Percentiles rank a stretch among this genome's conserved stretches.
phyloP scores from a whole-genome alignment of 2,329 filamentous ascomycete species.

The Alternaria hordeiaustralica region DNA sequence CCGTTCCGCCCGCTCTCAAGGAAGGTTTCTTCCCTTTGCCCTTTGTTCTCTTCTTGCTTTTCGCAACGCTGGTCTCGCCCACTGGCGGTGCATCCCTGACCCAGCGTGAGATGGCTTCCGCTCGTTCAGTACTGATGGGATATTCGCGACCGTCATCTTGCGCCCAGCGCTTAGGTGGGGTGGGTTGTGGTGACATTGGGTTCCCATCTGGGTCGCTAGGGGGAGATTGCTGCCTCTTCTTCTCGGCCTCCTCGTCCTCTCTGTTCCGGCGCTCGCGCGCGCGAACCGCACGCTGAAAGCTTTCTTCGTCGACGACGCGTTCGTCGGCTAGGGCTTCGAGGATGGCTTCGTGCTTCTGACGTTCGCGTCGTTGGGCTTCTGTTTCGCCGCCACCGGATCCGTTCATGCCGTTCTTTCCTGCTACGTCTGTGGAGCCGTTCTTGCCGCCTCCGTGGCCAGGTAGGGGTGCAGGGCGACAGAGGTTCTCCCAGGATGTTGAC shows the following conservation, averaged over 20 bases:
- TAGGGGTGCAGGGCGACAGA: conserved; percentile 63
- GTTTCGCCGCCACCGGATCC: conserved; percentile 44
- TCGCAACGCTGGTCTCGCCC: conserved; percentile 45
- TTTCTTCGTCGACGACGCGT: conserved; percentile 70
- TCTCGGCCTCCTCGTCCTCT: conserved; percentile 61
- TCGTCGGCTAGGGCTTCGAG: conserved; percentile 72
- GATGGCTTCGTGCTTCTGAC: conserved; percentile 69
- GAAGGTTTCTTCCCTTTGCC: conserved; percentile 22
- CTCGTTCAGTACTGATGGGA: conserved; percentile 72
- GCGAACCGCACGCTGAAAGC: conserved; percentile 67
- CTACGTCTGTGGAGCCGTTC: neutral
- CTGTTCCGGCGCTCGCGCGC: conserved; percentile 64
- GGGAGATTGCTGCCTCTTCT: conserved; percentile 2
- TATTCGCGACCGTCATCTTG: conserved; percentile 72
- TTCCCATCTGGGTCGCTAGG: neutral
- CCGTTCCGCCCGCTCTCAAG: neutral
- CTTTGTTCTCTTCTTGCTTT: conserved; percentile 41
- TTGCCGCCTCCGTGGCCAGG: conserved; percentile 34
- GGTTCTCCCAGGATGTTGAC: conserved; percentile 69
- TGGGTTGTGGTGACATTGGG: conserved; percentile 4
- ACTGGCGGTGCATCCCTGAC: conserved; percentile 59
- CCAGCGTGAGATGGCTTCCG: conserved; percentile 73
- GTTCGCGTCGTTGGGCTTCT: conserved; percentile 63
- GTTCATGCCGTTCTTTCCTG: conserved; percentile 1
- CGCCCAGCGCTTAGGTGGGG: conserved; percentile 64